Percentiles rank a stretch among this genome's conserved stretches.
phyloP scores from a whole-genome alignment of 495 filamentous ascomycete genomes.

The Penicillium nucicola region DNA sequence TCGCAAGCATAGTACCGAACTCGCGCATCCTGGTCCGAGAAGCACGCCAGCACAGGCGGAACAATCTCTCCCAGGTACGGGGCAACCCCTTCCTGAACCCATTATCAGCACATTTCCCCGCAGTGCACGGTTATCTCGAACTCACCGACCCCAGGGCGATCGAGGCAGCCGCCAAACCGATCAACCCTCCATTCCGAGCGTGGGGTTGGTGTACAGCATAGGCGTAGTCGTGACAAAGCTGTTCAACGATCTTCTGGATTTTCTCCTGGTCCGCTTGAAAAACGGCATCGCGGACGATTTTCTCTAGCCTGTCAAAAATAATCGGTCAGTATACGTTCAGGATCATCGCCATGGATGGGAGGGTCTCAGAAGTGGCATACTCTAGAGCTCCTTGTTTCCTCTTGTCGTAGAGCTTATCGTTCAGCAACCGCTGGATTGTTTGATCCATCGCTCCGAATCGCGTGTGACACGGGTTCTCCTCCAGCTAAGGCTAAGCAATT shows the following conservation, averaged over 20 bases:
- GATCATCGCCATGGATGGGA: neutral
- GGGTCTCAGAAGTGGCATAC: conserved; percentile 51
- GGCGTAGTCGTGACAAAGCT: conserved; percentile 96
- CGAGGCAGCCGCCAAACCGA: conserved; percentile 92
- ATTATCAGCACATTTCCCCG: conserved; percentile 19
- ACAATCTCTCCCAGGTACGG: conserved; percentile 90
- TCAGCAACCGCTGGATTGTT: conserved; percentile 83
- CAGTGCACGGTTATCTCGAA: conserved; percentile 11
- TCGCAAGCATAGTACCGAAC: conserved; percentile 99
- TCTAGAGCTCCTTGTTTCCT: conserved; percentile 94
- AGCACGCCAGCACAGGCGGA: conserved; percentile 96
- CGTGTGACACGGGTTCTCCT: conserved; percentile 17
- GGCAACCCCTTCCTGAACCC: conserved; percentile 73
- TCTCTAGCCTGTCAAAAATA: conserved; percentile 66
- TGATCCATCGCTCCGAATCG: conserved; percentile 68
- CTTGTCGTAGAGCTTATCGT: conserved; percentile 98
- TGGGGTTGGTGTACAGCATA: conserved; percentile 98
- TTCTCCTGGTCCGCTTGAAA: conserved; percentile 70
- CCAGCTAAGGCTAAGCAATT: conserved; percentile 28
- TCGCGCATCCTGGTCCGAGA: conserved; percentile 95
- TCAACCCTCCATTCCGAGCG: conserved; percentile 93
- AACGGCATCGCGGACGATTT: conserved; percentile 81
- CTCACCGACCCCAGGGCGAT: conserved; percentile 91
- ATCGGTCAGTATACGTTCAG: neutral
- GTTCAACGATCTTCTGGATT: conserved; percentile 83